A percentile compares a stretch with the other conserved stretches of the same genome.
Evolutionary conservation across 2,329 filamentous ascomycete genomes (phyloP).

Genomic region (Fusarium burgessii): DNA sequence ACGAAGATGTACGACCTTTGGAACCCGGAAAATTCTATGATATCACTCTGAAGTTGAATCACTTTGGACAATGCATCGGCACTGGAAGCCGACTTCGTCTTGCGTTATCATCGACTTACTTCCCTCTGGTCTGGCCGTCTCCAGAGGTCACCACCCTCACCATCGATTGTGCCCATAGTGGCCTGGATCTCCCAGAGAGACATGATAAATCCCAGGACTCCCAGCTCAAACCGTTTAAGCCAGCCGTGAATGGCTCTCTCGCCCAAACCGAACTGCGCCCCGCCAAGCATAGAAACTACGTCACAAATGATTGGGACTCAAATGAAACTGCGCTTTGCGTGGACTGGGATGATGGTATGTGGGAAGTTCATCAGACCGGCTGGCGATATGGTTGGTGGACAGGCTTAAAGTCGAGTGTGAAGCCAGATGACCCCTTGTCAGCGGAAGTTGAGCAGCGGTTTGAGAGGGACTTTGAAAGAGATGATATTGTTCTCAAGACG

Average conservation of each 20-base stretch:
- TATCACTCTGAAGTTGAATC: background rate
- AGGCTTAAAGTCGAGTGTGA: background rate
- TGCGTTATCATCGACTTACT: constrained; percentile 2
- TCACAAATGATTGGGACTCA: background rate
- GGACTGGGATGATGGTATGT: constrained; percentile 2
- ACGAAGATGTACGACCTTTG: background rate
- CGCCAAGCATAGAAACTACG: background rate
- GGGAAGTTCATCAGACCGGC: background rate
- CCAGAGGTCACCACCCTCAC: background rate
- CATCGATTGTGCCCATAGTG: background rate
- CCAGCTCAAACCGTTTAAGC: background rate
- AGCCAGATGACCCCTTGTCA: background rate
- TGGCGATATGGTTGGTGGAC: constrained; percentile 10
- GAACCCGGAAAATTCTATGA: constrained; percentile 4
- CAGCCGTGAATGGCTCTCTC: background rate
- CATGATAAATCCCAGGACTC: background rate
- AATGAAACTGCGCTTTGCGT: background rate
- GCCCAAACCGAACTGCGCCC: background rate
- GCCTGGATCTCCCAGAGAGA: background rate
- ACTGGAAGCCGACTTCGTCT: background rate
- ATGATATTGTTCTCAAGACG: background rate
- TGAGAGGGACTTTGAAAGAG: background rate
- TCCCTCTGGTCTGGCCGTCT: constrained; percentile 16
- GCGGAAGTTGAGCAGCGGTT: background rate
- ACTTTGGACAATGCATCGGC: constrained; percentile 5